phyloP scores from a whole-genome alignment of 306 rosid genomes.

The Cajanus cajan region DNA sequence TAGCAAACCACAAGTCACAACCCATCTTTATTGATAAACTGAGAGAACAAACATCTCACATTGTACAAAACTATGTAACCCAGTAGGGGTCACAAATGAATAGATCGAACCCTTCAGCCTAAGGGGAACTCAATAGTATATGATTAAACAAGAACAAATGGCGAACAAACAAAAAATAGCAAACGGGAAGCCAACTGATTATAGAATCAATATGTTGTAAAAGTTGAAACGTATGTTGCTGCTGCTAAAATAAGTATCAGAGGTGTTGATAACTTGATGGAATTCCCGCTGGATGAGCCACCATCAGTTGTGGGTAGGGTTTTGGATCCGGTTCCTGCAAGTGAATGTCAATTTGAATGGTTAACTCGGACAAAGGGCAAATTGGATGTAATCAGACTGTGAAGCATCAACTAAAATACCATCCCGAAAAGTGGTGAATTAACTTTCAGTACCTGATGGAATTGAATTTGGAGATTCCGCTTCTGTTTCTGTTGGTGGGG shows the following conservation, averaged over 20 bases:
- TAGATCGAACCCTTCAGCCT: constrained; percentile 24
- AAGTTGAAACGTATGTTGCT: constrained; percentile 38
- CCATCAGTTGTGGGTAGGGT: constrained; percentile 55
- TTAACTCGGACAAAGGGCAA: constrained; percentile 18
- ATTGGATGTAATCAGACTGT: neutral
- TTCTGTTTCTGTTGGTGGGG: constrained; percentile 63
- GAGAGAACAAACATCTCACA: constrained; percentile 29
- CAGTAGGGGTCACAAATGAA: constrained; percentile 36
- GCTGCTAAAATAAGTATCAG: constrained; percentile 51
- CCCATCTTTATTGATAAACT: constrained; percentile 41
- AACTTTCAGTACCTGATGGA: constrained; percentile 64
- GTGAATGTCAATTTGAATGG: constrained; percentile 16
- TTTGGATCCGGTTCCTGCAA: constrained; percentile 72
- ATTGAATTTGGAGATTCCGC: constrained; percentile 60
- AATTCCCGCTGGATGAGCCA: constrained; percentile 57
- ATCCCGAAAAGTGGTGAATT: neutral
- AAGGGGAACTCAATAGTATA: constrained; percentile 26
- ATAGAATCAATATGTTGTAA: constrained; percentile 41
- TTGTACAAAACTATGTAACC: constrained; percentile 30
- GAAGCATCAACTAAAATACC: constrained; percentile 5
- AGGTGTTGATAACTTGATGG: constrained; percentile 51
- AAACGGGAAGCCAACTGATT: constrained; percentile 22
- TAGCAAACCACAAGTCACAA: constrained; percentile 23
- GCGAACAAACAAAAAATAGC: neutral
- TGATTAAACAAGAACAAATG: constrained; percentile 6